These are phyloP conservation scores for Nicotiana tomentosiformis DNA, from an alignment of 257 asterid species.

Conservation along the genomic window DNA sequence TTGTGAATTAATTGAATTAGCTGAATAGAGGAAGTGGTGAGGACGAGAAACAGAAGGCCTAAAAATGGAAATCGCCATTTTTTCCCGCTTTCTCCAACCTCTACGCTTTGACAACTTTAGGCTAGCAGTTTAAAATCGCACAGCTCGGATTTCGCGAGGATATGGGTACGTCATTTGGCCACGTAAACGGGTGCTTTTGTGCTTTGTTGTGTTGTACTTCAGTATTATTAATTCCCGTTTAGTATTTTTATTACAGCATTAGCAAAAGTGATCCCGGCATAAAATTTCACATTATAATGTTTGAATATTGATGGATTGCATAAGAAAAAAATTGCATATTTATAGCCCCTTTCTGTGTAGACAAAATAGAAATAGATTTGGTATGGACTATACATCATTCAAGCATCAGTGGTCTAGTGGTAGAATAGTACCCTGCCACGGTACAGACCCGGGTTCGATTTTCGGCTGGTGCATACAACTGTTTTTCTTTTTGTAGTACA, in stretches of 20 bases:
- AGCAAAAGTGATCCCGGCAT: too few relatives aligned
- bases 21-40: not conserved
- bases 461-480: conserved; percentile 65
- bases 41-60: conserved; percentile 16
- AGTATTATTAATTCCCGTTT: too few relatives aligned
- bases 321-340: too few relatives aligned
- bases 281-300: too few relatives aligned
- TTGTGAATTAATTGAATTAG: not conserved
- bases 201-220: not conserved
- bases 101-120: not conserved
- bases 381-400: accelerated
- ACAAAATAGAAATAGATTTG: accelerated
- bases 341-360: too few relatives aligned
- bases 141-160: not conserved
- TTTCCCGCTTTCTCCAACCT: conserved; percentile 6
- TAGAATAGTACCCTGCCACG: conserved; percentile 81
- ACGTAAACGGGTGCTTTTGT: not conserved
- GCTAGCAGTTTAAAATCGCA: not conserved
- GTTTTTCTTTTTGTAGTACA: too few relatives aligned
- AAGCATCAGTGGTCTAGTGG: conserved; percentile 67
- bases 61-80: conserved; percentile 53
- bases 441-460: conserved; percentile 81
- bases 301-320: too few relatives aligned
- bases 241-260: too few relatives aligned
- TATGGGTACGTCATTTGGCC: conserved; percentile 17